phyloP scores from a whole-genome alignment of 495 filamentous ascomycete species.

The Aspergillus conjunctus region DNA sequence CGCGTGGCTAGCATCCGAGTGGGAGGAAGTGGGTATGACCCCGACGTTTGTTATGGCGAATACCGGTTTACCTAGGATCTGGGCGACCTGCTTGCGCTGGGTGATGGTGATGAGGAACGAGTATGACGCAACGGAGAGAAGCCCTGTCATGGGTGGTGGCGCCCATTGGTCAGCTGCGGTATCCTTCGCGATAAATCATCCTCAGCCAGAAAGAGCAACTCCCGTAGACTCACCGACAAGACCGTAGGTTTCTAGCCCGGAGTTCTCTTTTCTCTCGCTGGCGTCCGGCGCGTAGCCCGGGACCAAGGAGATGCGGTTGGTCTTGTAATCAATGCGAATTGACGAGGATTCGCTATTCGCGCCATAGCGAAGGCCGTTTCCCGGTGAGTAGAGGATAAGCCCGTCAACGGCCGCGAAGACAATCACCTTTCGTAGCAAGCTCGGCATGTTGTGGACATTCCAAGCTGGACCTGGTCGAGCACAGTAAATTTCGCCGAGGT shows the following conservation, averaged over 20 bases:
- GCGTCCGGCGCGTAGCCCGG: constrained; percentile 40
- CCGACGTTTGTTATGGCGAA: constrained; percentile 86
- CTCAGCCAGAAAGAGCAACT: too few relatives aligned
- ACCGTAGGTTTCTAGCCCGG: constrained; percentile 73
- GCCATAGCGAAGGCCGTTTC: constrained; percentile 48
- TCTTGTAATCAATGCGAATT: constrained; percentile 75
- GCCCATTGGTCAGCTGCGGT: not conserved
- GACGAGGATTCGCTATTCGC: constrained; percentile 45
- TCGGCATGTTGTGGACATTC: constrained; percentile 59
- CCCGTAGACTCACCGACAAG: constrained; percentile 68
- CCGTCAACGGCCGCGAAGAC: constrained; percentile 86
- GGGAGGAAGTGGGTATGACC: constrained; percentile 80
- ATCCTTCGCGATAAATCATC: not conserved
- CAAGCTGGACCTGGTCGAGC: not conserved
- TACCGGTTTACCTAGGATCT: constrained; percentile 76
- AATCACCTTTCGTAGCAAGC: constrained; percentile 74
- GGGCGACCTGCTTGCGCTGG: constrained; percentile 81
- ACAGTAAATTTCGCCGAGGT: constrained; percentile 16
- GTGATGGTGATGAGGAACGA: constrained; percentile 86
- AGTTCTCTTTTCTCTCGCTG: constrained; percentile 34
- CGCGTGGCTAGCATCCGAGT: constrained; percentile 68
- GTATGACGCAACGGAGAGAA: constrained; percentile 69
- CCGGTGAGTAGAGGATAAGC: constrained; percentile 74
- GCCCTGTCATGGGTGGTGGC: constrained; percentile 50
- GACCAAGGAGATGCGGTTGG: constrained; percentile 55